phyloP scores from a whole-genome alignment of 805 yeast genomes.

The Vanderwaltozyma yarrowii region DNA sequence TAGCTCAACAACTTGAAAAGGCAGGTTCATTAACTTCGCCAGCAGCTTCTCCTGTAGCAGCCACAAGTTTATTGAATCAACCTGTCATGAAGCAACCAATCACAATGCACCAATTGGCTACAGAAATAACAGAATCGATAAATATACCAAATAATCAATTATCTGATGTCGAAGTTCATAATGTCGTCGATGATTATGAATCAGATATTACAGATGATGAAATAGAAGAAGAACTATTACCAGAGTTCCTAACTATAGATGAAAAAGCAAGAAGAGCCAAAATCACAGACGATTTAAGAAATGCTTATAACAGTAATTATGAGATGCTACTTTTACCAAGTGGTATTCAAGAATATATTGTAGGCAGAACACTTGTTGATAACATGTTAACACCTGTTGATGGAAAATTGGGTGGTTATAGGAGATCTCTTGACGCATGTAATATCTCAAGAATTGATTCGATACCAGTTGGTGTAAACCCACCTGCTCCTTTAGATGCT shows the following conservation, averaged over 20 bases:
- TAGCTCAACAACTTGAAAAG: constrained; percentile 7
- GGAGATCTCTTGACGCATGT: constrained; percentile 23
- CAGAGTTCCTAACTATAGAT: constrained; percentile 9
- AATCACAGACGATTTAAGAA: constrained; percentile 7
- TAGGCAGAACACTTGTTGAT: constrained; percentile 20
- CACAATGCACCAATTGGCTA: background rate
- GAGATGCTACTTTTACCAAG: constrained; percentile 21
- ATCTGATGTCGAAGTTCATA: background rate
- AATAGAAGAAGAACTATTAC: constrained; percentile 12
- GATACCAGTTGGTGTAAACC: constrained; percentile 23
- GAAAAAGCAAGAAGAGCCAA: constrained; percentile 7
- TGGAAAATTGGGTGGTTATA: constrained; percentile 22
- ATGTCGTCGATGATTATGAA: constrained; percentile 6
- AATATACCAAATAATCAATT: too few species aligned
- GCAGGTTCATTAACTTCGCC: constrained; percentile 2
- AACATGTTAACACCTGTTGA: constrained; percentile 14
- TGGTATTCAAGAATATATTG: constrained; percentile 28
- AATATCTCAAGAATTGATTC: constrained; percentile 16
- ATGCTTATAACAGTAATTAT: constrained; percentile 9
- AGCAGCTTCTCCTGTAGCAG: background rate
- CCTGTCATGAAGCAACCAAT: background rate
- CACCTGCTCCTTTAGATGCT: constrained; percentile 29
- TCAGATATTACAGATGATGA: constrained; percentile 20
- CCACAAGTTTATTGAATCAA: background rate
- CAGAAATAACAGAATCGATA: background rate